Evolutionary conservation across 495 filamentous ascomycete species (phyloP), one percentile per base, ranked within the genome.

Genomic region (Hypoxylon subgilvum): DNA sequence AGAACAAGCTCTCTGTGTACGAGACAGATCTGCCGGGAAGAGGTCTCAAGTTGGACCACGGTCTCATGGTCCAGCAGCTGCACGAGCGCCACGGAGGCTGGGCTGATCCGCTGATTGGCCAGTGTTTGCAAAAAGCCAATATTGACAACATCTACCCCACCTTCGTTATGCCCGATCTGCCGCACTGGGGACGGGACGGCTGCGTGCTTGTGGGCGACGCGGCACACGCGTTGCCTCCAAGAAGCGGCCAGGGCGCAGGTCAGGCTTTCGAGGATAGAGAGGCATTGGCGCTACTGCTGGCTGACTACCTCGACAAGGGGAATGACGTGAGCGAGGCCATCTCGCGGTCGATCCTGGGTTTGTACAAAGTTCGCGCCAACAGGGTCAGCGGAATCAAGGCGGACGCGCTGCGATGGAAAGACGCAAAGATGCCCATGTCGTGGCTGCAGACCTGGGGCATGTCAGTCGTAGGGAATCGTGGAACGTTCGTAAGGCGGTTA

Each of bases 131-230:
- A 8, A 62, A 63, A 1, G 72, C 72, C 0, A 58, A 73, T 0
- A 70, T 84, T 3, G 62, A 80, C 31, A 76, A 63, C 57, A 72
- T 84, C 52, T 84, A 82, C 55, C 81, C 81, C 16, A 81, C 75
- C 7, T 84, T 79, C 76, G 79, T 76, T 4, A 67, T 74, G 2
- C 76, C 77, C 4, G 66, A 73, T 17, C 74, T 85, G 21, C 76
- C 79, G 6, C 72, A 67, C 9, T 84, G 79, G 79, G 70, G 72
- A 25, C 62, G 69, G 4, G 63, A 72, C 50, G 72, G 76, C 0
- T 41, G 42, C 30, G 66, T 77, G 12, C 68, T 80, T 19, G 66
- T 77, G 7, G 74, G 76, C 10, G 77, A 79, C 61, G 75, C 78
- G 3, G 74, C 78, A 1, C 77, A 80, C 53, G 79, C 77, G 7